Evolutionary conservation across 768 basidiomycete genomes (phyloP), one percentile per base, ranked within the genome.

Genomic region (Pulveroboletus sp.): DNA sequence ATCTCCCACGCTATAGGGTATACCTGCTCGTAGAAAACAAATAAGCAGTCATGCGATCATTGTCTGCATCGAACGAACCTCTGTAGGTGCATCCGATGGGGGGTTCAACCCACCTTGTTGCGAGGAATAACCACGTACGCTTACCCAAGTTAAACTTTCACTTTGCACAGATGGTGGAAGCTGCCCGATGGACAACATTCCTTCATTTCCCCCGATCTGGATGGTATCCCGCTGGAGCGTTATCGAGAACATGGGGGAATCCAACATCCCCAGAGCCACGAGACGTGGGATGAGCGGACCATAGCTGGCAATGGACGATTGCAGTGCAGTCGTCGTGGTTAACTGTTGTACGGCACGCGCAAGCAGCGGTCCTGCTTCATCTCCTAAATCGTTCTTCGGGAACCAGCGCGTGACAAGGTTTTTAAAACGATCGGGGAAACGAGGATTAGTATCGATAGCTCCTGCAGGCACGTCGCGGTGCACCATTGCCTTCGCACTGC

Each of bases 1-100:
- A 88, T 70, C 63, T 90, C 88, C 88, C 88, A 89, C 10, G 81
- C 73, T 26, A 84, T 70, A 1, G 82, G 80, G 62, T 84, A 84
- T 11, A 67, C 64, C 82, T 82, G 56, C 15, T 11, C 43, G 43
- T 45, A 9, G 28, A 30, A 1, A 50, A 27, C 11, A 4, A 7
- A 43, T 58, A n/a, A 60, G 47, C 24, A 31, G 7, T n/a, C n/a
- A 18, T 30, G 10, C 42, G n/a, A 42, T 35, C 24, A 4, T 31
- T 21, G 17, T 6, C 36, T 13, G 31, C 33, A 28, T 9, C 18
- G 21, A 24, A 67, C 75, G 31, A 36, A 84, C 84, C 74, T 89
- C 86, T 11, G 73, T 65, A 10, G 82, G 80, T 5, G 80, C 76
- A 57, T 80, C 77, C 5, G 72, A 57, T 1, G 84, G 81, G 0